phyloP scores from a whole-genome alignment of 805 yeast species.

The Lipomyces sp. region DNA sequence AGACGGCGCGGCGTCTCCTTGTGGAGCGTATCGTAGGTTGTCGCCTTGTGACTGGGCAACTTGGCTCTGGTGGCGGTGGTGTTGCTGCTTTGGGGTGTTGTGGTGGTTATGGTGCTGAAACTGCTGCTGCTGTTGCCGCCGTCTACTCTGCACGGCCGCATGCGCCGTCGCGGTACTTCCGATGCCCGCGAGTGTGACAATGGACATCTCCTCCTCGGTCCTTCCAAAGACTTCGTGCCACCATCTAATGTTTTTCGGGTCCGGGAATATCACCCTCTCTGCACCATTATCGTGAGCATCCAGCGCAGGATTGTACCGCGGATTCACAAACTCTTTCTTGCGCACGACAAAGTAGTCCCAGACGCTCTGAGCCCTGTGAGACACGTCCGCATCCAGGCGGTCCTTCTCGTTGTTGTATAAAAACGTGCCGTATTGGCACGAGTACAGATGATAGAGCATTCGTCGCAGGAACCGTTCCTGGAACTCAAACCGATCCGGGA shows the following conservation, averaged over 20 bases:
- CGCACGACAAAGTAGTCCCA: constrained; percentile 93
- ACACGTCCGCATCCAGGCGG: constrained; percentile 44
- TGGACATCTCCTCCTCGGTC: constrained; percentile 62
- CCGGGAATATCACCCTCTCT: constrained; percentile 53
- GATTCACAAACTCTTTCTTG: constrained; percentile 62
- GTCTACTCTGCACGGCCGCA: constrained; percentile 8
- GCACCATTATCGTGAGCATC: constrained; percentile 34
- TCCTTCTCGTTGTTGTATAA: constrained; percentile 72
- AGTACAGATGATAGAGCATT: constrained; percentile 78
- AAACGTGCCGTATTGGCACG: constrained; percentile 94
- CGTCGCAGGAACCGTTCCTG: constrained; percentile 85
- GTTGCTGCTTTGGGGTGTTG: background rate
- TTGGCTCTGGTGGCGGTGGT: background rate
- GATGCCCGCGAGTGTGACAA: constrained; percentile 22
- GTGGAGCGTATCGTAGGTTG: background rate
- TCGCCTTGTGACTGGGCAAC: background rate
- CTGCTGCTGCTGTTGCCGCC: constrained; percentile 9
- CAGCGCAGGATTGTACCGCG: constrained; percentile 39
- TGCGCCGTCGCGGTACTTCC: constrained; percentile 22
- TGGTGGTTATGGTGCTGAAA: background rate
- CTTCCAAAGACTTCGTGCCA: constrained; percentile 87
- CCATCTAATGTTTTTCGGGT: constrained; percentile 66
- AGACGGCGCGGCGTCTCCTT: background rate
- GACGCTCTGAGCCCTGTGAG: constrained; percentile 62
- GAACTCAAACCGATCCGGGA: constrained; percentile 74